phyloP scores from a whole-genome alignment of 1,284 basidiomycete species.

The Phellopilus nigrolimitatus region DNA sequence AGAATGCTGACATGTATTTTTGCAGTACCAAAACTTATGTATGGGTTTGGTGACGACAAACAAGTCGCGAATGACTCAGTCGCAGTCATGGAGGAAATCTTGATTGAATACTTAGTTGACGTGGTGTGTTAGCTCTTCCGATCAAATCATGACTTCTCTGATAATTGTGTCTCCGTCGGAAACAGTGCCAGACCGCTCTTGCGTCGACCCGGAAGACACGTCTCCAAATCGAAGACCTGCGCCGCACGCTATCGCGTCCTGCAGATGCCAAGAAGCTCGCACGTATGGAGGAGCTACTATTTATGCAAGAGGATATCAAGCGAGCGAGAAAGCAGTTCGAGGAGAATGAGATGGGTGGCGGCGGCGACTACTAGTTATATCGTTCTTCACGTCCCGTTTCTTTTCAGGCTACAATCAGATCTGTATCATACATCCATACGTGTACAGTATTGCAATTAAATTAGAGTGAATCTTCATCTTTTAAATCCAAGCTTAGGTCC shows the following conservation, averaged over 20 bases:
- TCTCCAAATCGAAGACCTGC: conserved; percentile 75
- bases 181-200: conserved; percentile 70
- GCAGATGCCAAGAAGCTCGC: conserved; percentile 85
- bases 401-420: not conserved
- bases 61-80: conserved; percentile 85
- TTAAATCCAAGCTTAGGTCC: not conserved
- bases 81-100: conserved; percentile 90
- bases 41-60: conserved; percentile 90
- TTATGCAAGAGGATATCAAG: conserved; percentile 91
- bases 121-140: conserved; percentile 54
- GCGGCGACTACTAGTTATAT: not conserved
- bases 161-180: too few relatives aligned
- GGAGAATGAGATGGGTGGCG: conserved; percentile 33
- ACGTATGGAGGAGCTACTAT: conserved; percentile 82
- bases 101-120: conserved; percentile 88
- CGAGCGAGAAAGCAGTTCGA: conserved; percentile 79
- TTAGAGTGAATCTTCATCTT: not conserved
- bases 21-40: conserved; percentile 84
- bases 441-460: conserved; percentile 1
- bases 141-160: conserved; percentile 21
- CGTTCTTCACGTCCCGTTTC: not conserved
- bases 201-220: conserved; percentile 61
- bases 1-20: not conserved
- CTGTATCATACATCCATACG: conserved; percentile 6
- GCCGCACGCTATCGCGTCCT: conserved; percentile 67